Conservation (phyloP, 2,329 filamentous ascomycete genomes). For the Botrytis porri region DNA sequence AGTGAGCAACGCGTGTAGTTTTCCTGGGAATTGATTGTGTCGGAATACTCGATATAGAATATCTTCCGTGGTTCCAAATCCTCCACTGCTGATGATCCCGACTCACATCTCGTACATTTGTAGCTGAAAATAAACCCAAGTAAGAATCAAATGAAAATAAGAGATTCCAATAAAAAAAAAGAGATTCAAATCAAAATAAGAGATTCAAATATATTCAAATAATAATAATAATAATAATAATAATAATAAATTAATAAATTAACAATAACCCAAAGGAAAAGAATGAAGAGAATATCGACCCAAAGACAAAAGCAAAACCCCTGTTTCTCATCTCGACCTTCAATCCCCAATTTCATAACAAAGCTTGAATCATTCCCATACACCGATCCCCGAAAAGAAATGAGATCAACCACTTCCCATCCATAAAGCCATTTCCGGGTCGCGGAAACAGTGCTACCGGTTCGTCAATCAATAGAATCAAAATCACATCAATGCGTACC, state of each 20-base stretch:
- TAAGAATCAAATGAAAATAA: neutral
- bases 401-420: slow-evolving; percentile 1
- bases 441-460: neutral
- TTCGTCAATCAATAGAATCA: neutral
- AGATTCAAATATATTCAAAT: neutral
- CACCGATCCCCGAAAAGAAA: neutral
- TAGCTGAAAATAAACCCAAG: neutral
- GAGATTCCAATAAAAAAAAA: neutral
- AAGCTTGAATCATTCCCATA: neutral
- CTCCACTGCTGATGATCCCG: neutral
- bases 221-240: too few species aligned
- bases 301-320: neutral
- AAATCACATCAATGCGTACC: slow-evolving; percentile 2
- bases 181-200: neutral
- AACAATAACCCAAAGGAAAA: neutral
- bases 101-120: neutral
- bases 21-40: neutral
- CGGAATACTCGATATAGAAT: neutral
- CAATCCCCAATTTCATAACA: neutral
- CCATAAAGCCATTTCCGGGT: neutral
- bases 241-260: neutral
- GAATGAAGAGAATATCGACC: neutral
- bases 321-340: neutral
- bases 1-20: neutral
- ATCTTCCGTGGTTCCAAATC: neutral